Evolutionary conservation across 2,329 filamentous ascomycete species (phyloP).

Genomic region (Cladosporium sp.): DNA sequence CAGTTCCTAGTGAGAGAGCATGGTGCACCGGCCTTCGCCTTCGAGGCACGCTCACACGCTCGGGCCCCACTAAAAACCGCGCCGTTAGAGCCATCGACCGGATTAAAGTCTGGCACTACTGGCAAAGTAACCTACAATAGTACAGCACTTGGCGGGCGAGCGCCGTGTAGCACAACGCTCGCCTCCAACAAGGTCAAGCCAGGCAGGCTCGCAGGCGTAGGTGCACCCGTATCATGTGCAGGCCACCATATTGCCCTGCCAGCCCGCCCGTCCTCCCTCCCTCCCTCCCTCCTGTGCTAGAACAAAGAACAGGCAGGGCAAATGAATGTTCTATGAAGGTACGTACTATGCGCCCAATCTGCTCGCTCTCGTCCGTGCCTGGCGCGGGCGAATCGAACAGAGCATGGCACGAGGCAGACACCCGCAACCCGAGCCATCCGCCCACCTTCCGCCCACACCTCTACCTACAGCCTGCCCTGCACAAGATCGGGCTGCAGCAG

Average conservation of each 20-base stretch:
- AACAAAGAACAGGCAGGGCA: too few relatives aligned
- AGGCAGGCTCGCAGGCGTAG: background rate
- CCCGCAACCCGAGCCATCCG: constrained; percentile 2
- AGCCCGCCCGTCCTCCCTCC: too few relatives aligned
- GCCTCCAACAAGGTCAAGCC: background rate
- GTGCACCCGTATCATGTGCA: too few relatives aligned
- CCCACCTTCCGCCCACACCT: background rate
- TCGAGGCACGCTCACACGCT: constrained; percentile 1
- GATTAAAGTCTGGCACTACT: background rate
- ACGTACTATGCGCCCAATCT: too few relatives aligned
- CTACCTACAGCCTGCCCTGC: background rate
- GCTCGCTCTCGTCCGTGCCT: background rate
- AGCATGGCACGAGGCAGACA: constrained; percentile 1
- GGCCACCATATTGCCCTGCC: too few relatives aligned
- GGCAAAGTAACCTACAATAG: background rate
- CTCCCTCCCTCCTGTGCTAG: too few relatives aligned
- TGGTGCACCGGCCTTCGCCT: constrained; percentile 9
- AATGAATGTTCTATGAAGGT: too few relatives aligned
- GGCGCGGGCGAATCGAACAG: constrained; percentile 7
- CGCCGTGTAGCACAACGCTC: constrained; percentile 6
- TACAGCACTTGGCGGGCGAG: constrained; percentile 3
- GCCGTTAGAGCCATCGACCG: background rate
- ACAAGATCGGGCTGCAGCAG: background rate
- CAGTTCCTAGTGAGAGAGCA: background rate
- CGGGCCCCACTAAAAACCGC: background rate